phyloP scores from a whole-genome alignment of 2,329 filamentous ascomycete genomes.

The Pleurostoma richardsiae region DNA sequence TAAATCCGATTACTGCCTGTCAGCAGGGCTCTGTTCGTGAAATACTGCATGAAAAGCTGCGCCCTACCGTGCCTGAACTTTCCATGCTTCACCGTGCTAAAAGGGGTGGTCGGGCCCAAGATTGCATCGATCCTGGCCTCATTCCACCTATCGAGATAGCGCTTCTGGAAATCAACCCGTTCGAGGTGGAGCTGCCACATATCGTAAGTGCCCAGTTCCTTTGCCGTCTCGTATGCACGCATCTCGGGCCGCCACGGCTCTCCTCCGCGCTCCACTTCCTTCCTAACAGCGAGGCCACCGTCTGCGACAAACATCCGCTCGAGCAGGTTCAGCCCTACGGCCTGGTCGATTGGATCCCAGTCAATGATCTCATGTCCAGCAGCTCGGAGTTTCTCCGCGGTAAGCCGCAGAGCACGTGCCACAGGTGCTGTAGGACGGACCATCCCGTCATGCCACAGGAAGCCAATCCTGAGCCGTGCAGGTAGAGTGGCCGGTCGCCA shows the following conservation, averaged over 20 bases:
- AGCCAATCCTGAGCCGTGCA: constrained; percentile 46
- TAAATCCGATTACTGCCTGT: constrained; percentile 36
- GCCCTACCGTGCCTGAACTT: constrained; percentile 35
- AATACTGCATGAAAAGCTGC: not conserved
- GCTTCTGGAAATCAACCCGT: constrained; percentile 37
- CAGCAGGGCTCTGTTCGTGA: not conserved
- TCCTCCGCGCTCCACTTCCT: constrained; percentile 31
- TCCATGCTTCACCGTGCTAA: constrained; percentile 34
- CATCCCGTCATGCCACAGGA: constrained; percentile 61
- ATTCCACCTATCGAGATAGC: constrained; percentile 31
- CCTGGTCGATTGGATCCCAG: constrained; percentile 39
- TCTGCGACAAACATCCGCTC: constrained; percentile 43
- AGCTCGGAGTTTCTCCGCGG: constrained; percentile 34
- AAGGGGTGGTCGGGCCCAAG: constrained; percentile 50
- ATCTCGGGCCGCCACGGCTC: constrained; percentile 37
- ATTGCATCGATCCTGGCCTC: constrained; percentile 54
- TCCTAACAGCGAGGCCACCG: constrained; percentile 33
- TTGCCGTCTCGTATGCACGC: constrained; percentile 21
- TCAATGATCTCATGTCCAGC: constrained; percentile 48
- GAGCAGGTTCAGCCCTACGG: constrained; percentile 28
- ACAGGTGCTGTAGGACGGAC: constrained; percentile 64
- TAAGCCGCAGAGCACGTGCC: constrained; percentile 44
- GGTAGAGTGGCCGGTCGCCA: constrained; percentile 38
- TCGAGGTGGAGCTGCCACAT: constrained; percentile 45
- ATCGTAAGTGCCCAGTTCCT: constrained; percentile 33